These are phyloP conservation scores for Leucosporidium scottii DNA, from an alignment of 768 basidiomycete species.

Conservation along the genomic window DNA sequence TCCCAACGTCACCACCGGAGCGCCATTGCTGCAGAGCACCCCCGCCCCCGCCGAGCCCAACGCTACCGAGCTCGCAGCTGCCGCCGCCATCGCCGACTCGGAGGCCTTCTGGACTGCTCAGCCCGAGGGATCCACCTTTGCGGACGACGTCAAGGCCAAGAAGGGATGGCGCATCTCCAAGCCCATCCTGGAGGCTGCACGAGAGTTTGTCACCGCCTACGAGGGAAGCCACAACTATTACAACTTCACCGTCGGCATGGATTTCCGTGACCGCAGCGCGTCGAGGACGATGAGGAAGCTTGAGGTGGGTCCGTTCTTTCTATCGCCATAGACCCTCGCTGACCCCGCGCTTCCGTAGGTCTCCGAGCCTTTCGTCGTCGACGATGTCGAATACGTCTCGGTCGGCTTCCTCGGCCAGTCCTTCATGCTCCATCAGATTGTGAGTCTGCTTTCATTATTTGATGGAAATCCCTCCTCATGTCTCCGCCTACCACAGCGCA, in stretches of 20 bases:
- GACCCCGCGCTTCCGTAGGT: constrained; percentile 48
- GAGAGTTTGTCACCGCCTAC: constrained; percentile 56
- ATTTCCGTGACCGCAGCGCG: constrained; percentile 72
- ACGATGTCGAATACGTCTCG: constrained; percentile 89
- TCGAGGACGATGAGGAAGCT: constrained; percentile 82
- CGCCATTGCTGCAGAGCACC: background rate
- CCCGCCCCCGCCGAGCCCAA: background rate
- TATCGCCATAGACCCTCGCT: background rate
- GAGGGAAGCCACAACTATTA: constrained; percentile 94
- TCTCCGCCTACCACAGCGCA: constrained; percentile 57
- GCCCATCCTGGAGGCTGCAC: constrained; percentile 54
- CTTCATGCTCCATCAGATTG: constrained; percentile 97
- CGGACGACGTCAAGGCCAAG: constrained; percentile 26
- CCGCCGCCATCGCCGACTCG: constrained; percentile 20
- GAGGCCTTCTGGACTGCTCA: constrained; percentile 33
- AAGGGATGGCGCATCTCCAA: constrained; percentile 57
- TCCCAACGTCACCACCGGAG: background rate
- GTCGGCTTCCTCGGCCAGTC: constrained; percentile 92
- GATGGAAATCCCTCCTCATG: background rate
- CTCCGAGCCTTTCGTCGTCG: constrained; percentile 77
- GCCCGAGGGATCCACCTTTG: constrained; percentile 14
- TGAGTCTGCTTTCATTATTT: constrained; percentile 24
- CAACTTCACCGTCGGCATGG: constrained; percentile 87
- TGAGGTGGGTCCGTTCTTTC: constrained; percentile 50
- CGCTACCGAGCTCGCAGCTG: background rate